These are phyloP conservation scores for Saccharomyces hybrid DNA, from an alignment of 1,139 yeast genomes.

Conservation along the genomic window DNA sequence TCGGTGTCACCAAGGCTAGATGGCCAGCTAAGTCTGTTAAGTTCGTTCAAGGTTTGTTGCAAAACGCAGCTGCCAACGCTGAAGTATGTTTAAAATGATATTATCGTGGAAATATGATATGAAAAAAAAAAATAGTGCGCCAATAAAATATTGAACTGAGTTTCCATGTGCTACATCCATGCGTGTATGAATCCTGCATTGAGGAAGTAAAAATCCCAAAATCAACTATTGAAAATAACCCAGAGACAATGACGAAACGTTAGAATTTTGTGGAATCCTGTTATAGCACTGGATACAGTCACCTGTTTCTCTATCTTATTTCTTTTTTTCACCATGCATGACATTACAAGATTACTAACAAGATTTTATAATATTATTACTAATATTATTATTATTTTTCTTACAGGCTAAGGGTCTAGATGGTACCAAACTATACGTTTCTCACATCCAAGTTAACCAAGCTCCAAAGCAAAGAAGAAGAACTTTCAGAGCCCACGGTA, in stretches of 20 bases:
- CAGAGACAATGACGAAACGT: not conserved
- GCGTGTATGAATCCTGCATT: not conserved
- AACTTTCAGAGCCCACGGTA: no score
- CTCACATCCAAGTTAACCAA: no score
- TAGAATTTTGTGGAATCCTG: not conserved
- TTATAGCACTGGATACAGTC: slow-evolving; percentile 2
- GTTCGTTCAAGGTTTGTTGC: no score
- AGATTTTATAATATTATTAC: not conserved
- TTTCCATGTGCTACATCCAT: not conserved
- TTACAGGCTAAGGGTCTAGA: no score
- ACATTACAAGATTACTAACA: not conserved
- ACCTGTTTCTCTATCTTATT: not conserved
- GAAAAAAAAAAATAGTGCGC: not conserved
- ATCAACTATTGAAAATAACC: not conserved
- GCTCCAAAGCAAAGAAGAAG: no score
- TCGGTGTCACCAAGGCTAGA: no score
- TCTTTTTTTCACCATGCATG: not conserved
- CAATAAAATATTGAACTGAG: not conserved
- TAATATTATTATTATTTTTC: not conserved
- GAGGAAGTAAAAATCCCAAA: not conserved
- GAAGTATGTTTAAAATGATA: not conserved
- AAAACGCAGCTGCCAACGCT: no score
- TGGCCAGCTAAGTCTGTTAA: no score
- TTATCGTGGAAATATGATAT: not conserved
- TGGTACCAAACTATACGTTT: no score